Evolutionary conservation across 164 flowering plant species (phyloP), one percentile per base, ranked within the genome.

Genomic region (Dillenia suffruticosa): DNA sequence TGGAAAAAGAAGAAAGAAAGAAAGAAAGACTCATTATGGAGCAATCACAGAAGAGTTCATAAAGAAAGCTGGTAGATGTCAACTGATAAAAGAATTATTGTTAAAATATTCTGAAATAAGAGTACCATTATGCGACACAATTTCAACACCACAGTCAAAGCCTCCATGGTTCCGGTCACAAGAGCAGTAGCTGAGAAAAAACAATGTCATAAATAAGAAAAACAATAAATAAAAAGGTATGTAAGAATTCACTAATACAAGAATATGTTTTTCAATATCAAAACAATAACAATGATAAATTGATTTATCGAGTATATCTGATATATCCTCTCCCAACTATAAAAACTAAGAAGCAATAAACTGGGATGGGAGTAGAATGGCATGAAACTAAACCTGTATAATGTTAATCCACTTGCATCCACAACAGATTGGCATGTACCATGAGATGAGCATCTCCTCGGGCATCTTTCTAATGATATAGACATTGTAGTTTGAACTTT

Each of bases 151-250:
- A 72, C 98, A 94, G 67, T 94, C 98, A 76, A 94, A 82, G 66
- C 98, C 98, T 64, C 98, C 98, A 80, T 89, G 93, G 63, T 72
- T 70, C 50, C 89, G 79, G 65, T 87, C 97, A 84, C 98, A 94
- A 17, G 68, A 46, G 63, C 98, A 94, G 70, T 67, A 94, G 77
- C 98, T 90, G 90, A 57, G 56, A 55, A 59, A 12, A 15, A 67
- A 65, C 46, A 6, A 52, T 5, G n/a, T 5, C 61, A 24, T 46
- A 24, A 14, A 10, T 9, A 54, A 45, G 14, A 44, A 57, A 44
- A 43, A 51, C n/a, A n/a, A 15, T 13, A 22, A 46, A 49, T 43
- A 10, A 12, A 53, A 45, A n/a, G 10, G 52, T 13, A 49, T 49
- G 2, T 12, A 32, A 40, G 9, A 51, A 51, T 10, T 12, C n/a